Evolutionary conservation across 1,139 yeast genomes (phyloP).

Genomic region (Hanseniaspora gamundiae): DNA sequence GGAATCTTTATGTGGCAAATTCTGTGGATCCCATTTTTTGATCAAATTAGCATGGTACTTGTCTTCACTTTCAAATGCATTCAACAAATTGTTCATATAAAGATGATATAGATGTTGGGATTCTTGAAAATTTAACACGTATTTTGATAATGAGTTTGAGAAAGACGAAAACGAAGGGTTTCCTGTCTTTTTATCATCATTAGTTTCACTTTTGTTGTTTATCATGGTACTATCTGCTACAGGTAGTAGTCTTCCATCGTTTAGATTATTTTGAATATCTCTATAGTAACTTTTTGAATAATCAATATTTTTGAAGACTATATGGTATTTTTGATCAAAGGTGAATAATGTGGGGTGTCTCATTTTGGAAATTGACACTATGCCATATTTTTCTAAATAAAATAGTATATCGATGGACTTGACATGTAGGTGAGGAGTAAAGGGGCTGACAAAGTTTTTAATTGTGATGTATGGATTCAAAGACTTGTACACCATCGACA

Average conservation of each 20-base stretch:
- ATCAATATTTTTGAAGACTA: conserved; percentile 13
- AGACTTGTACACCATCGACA: conserved; percentile 11
- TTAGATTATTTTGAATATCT: neutral
- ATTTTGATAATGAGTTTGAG: neutral
- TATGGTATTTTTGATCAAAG: conserved; percentile 19
- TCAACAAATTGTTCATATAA: neutral
- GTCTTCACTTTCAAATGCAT: neutral
- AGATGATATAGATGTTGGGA: neutral
- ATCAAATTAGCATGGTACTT: neutral
- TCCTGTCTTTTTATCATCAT: no score
- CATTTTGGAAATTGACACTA: conserved; percentile 7
- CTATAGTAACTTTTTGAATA: neutral
- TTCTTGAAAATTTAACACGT: neutral
- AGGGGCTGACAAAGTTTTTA: conserved; percentile 12
- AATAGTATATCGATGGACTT: neutral
- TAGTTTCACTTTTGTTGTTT: no score
- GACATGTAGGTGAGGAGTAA: neutral
- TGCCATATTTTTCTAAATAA: neutral
- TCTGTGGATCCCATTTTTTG: neutral
- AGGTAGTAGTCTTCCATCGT: neutral
- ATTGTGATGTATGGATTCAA: conserved; percentile 15
- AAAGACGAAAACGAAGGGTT: no score
- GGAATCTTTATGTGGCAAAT: neutral
- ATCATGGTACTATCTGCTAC: neutral
- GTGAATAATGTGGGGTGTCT: conserved; percentile 22